Percentiles rank a stretch among this genome's conserved stretches.
These are phyloP conservation scores for Neurospora sp. DNA, from an alignment of 495 filamentous ascomycete species.

Conservation along the genomic window DNA sequence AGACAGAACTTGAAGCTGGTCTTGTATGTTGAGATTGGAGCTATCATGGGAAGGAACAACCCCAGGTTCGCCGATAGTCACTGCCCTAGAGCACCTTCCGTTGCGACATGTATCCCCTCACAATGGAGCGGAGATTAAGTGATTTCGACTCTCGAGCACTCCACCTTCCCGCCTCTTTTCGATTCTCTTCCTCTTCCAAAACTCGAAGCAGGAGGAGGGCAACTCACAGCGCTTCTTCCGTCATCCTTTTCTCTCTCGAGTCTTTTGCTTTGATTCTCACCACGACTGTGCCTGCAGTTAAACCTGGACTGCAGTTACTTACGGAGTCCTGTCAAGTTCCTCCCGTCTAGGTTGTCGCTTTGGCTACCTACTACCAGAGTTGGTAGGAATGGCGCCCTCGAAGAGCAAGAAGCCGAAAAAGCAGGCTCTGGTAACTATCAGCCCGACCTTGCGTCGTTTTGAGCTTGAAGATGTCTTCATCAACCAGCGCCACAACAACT, in stretches of 20 bases:
- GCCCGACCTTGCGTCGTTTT: slow-evolving; percentile 5
- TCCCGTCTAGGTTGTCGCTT: background rate
- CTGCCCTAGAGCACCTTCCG: background rate
- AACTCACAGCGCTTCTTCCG: background rate
- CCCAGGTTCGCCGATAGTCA: background rate
- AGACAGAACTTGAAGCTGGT: background rate
- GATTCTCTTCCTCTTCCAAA: background rate
- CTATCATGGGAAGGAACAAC: background rate
- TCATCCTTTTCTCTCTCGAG: background rate
- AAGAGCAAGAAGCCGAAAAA: background rate
- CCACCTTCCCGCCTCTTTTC: background rate
- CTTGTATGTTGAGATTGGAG: background rate
- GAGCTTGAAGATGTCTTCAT: slow-evolving; percentile 13
- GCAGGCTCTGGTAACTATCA: slow-evolving; percentile 1
- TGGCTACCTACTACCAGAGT: background rate
- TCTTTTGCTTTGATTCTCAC: background rate
- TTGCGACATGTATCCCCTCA: background rate
- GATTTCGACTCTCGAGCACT: background rate
- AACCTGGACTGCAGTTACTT: background rate
- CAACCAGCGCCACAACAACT: slow-evolving; percentile 11
- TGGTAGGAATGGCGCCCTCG: slow-evolving; percentile 2
- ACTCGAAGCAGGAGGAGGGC: background rate
- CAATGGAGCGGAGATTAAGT: background rate
- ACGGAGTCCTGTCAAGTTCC: background rate
- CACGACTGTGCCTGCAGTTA: background rate